Conservation (phyloP, 2,329 filamentous ascomycete genomes). For the Huntiella abstrusa region DNA sequence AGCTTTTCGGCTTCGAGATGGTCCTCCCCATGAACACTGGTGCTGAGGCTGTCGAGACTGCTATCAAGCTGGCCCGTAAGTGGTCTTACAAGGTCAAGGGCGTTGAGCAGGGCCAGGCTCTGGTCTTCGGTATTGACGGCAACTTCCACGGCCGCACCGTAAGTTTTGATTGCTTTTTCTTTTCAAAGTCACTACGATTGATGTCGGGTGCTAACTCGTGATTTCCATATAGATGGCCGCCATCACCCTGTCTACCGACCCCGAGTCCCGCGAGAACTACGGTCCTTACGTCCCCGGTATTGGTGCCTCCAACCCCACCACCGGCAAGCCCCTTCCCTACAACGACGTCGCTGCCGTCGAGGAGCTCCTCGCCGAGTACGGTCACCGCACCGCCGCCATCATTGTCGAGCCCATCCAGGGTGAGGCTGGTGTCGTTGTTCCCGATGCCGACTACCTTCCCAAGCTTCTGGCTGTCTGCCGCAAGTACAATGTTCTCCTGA, state of each 20-base stretch:
- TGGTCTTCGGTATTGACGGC: constrained; percentile 68
- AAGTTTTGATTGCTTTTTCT: constrained; percentile 20
- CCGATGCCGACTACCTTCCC: constrained; percentile 70
- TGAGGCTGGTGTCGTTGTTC: constrained; percentile 90
- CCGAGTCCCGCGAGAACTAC: constrained; percentile 91
- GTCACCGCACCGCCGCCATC: constrained; percentile 75
- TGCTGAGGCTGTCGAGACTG: constrained; percentile 89
- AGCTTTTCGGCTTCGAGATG: constrained; percentile 91
- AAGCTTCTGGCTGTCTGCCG: constrained; percentile 72
- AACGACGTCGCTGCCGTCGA: constrained; percentile 71
- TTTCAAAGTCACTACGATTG: background rate
- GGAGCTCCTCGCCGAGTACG: constrained; percentile 59
- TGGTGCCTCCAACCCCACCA: constrained; percentile 57
- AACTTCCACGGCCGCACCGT: constrained; percentile 96
- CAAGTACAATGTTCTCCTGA: constrained; percentile 86
- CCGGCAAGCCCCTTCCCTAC: constrained; percentile 60
- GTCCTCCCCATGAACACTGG: constrained; percentile 96
- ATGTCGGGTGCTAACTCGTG: constrained; percentile 4
- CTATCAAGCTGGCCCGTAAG: constrained; percentile 87
- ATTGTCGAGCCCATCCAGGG: constrained; percentile 94
- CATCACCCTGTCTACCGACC: constrained; percentile 86
- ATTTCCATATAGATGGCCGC: constrained; percentile 52
- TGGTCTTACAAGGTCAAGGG: constrained; percentile 97
- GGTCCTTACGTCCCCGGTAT: constrained; percentile 86
- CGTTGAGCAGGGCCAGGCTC: constrained; percentile 64